These are phyloP conservation scores for Lasiodiplodia gonubiensis DNA, from an alignment of 2,329 filamentous ascomycete genomes.

Conservation along the genomic window DNA sequence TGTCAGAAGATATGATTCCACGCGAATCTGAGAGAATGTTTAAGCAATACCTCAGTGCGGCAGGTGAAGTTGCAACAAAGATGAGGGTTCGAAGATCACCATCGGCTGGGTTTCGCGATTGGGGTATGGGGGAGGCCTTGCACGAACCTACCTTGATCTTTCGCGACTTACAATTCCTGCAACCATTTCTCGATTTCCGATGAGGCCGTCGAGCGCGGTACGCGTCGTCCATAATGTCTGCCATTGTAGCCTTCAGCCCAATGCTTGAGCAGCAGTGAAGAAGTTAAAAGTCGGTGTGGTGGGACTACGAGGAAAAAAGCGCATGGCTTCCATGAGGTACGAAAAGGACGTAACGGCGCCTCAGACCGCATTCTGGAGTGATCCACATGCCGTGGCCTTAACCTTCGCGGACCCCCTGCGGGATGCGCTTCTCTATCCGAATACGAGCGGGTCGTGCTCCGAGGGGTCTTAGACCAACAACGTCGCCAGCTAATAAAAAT, in stretches of 20 bases:
- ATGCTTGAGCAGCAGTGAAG: background rate
- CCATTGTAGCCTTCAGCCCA: background rate
- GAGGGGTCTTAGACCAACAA: background rate
- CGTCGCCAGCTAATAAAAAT: background rate
- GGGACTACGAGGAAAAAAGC: background rate
- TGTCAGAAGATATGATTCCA: background rate
- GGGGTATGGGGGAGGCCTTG: background rate
- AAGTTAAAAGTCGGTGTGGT: background rate
- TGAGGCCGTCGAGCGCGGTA: constrained; percentile 3
- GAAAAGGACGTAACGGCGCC: background rate
- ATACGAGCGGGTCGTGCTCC: background rate
- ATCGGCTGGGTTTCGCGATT: background rate
- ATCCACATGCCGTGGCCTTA: background rate
- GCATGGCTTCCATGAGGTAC: background rate
- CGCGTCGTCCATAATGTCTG: background rate
- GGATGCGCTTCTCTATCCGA: background rate
- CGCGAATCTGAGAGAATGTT: too few species aligned
- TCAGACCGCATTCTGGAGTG: background rate
- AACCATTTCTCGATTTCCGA: constrained; percentile 20
- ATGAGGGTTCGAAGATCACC: background rate
- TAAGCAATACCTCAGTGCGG: too few species aligned
- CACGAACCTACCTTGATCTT: constrained; percentile 17
- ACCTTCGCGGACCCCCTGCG: background rate
- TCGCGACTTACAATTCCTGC: constrained; percentile 7
- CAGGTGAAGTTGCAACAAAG: background rate